phyloP scores from a whole-genome alignment of 2,329 filamentous ascomycete species.

The Aspergillus pseudoglaucus region DNA sequence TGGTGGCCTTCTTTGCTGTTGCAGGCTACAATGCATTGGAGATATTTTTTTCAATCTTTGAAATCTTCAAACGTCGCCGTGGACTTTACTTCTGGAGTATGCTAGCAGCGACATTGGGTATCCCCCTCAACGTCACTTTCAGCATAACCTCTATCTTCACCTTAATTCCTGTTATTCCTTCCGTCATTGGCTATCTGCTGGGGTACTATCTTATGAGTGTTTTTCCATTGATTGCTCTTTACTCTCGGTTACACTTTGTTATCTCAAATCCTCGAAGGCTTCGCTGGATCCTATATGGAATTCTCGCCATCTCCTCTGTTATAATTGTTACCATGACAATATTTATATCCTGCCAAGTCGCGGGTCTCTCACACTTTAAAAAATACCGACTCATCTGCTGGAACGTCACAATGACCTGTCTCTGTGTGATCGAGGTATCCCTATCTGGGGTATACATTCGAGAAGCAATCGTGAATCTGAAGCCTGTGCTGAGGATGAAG shows the following conservation, averaged over 20 bases:
- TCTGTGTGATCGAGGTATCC: slow-evolving; percentile 47
- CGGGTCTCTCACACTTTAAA: slow-evolving; percentile 15
- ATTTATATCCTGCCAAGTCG: slow-evolving; percentile 25
- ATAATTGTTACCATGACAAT: slow-evolving; percentile 33
- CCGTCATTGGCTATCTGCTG: neutral
- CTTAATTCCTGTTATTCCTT: neutral
- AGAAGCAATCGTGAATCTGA: slow-evolving; percentile 36
- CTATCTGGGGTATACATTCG: slow-evolving; percentile 47
- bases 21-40: slow-evolving; percentile 37
- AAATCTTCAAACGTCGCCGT: slow-evolving; percentile 34
- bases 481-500: slow-evolving; percentile 37
- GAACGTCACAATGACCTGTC: slow-evolving; percentile 44
- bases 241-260: slow-evolving; percentile 41
- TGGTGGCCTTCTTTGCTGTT: slow-evolving; percentile 5
- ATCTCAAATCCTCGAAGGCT: slow-evolving; percentile 26
- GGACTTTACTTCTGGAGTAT: slow-evolving; percentile 45
- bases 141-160: neutral
- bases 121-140: slow-evolving; percentile 16
- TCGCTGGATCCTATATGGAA: slow-evolving; percentile 34
- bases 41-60: slow-evolving; percentile 36
- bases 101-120: slow-evolving; percentile 29
- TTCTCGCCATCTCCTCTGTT: slow-evolving; percentile 30
- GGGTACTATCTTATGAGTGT: neutral
- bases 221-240: slow-evolving; percentile 30
- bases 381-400: slow-evolving; percentile 34